A percentile compares a stretch with the other conserved stretches of the same genome.
Conservation (phyloP, 2,329 filamentous ascomycete species). For the Nemania sp. region DNA sequence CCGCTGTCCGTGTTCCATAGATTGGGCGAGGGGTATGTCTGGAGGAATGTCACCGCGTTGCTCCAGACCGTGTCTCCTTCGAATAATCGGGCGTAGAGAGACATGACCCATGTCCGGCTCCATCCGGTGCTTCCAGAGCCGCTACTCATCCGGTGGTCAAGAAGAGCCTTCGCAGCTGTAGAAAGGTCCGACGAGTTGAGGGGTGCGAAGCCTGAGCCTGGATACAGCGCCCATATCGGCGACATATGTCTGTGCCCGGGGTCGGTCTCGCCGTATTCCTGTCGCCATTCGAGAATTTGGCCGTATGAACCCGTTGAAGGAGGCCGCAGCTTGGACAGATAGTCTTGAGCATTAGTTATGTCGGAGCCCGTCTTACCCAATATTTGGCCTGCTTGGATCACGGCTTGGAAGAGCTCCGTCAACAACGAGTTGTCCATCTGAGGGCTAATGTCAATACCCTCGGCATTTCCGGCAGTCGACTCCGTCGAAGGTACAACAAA, state of each 20-base stretch:
- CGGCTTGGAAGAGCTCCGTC: constrained; percentile 41
- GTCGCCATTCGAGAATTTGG: constrained; percentile 32
- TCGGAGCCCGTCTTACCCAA: constrained; percentile 14
- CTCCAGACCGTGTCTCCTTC: constrained; percentile 41
- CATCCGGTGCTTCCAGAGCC: constrained; percentile 45
- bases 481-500: constrained; percentile 17
- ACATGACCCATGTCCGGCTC: constrained; percentile 52
- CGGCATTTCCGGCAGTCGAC: constrained; percentile 4
- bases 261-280: constrained; percentile 27
- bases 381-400: constrained; percentile 22
- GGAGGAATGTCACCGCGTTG: constrained; percentile 43
- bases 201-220: constrained; percentile 25
- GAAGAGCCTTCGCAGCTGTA: constrained; percentile 19
- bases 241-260: constrained; percentile 30
- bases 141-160: constrained; percentile 22
- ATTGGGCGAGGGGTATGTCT: constrained; percentile 45
- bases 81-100: constrained; percentile 49
- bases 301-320: constrained; percentile 26
- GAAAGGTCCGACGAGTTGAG: constrained; percentile 14
- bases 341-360: constrained; percentile 11
- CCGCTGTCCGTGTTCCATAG: constrained; percentile 33
- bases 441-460: constrained; percentile 21
- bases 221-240: constrained; percentile 28
- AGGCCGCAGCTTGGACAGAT: constrained; percentile 19
- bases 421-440: constrained; percentile 38